Percentiles rank a stretch among this genome's conserved stretches.
Conservation (phyloP, 2,329 filamentous ascomycete genomes). For the Fusarium chlamydosporum region DNA sequence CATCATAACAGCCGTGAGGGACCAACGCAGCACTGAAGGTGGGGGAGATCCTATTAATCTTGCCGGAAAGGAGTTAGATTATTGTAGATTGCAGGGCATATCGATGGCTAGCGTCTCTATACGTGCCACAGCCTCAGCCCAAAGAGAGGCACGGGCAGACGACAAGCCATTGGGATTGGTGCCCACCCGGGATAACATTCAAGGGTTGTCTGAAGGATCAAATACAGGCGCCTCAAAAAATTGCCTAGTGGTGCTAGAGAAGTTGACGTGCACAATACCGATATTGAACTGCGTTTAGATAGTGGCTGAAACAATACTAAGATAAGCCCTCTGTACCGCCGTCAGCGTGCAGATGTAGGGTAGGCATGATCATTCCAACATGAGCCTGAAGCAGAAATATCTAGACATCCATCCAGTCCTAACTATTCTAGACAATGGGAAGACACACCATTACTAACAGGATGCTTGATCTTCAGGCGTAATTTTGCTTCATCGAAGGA, state of each 20-base stretch:
- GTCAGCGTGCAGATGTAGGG: too few relatives aligned
- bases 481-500: too few relatives aligned
- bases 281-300: not conserved
- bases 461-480: too few relatives aligned
- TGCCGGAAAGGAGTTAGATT: not conserved
- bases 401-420: too few relatives aligned
- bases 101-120: constrained; percentile 2
- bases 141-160: not conserved
- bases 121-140: not conserved
- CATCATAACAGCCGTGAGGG: constrained; percentile 2
- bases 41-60: not conserved
- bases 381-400: too few relatives aligned
- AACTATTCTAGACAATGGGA: too few relatives aligned
- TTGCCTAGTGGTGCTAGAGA: not conserved
- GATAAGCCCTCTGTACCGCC: too few relatives aligned
- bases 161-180: not conserved
- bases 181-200: not conserved
- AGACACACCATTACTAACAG: too few relatives aligned
- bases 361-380: too few relatives aligned
- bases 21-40: not conserved
- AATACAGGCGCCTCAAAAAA: not conserved
- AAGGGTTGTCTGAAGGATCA: constrained; percentile 2
- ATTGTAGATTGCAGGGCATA: constrained; percentile 3
- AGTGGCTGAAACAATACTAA: not conserved
- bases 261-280: rapidly evolving